These are phyloP conservation scores for Thermoascus crustaceus DNA, from an alignment of 2,329 filamentous ascomycete genomes.

Conservation along the genomic window DNA sequence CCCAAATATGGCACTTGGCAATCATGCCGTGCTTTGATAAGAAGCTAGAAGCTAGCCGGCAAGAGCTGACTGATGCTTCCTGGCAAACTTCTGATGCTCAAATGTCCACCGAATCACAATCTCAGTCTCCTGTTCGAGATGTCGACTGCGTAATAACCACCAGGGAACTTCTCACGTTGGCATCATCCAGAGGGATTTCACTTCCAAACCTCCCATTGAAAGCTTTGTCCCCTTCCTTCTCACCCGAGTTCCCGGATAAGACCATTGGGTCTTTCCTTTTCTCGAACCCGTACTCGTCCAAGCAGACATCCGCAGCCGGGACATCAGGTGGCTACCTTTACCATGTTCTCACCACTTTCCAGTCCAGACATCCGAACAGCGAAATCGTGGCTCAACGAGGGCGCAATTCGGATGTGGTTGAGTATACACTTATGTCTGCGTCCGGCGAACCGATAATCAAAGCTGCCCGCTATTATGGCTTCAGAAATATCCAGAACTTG, in stretches of 20 bases:
- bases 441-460: slow-evolving; percentile 57
- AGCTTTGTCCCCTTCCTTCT: slow-evolving; percentile 40
- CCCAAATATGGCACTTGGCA: slow-evolving; percentile 85
- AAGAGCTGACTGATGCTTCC: slow-evolving; percentile 74
- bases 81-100: slow-evolving; percentile 51
- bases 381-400: slow-evolving; percentile 64
- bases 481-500: slow-evolving; percentile 96
- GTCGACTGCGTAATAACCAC: slow-evolving; percentile 98
- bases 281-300: slow-evolving; percentile 37
- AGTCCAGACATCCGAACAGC: slow-evolving; percentile 62
- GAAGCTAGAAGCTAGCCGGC: slow-evolving; percentile 89
- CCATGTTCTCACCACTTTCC: slow-evolving; percentile 70
- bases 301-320: slow-evolving; percentile 52
- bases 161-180: slow-evolving; percentile 85
- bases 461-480: slow-evolving; percentile 89
- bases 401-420: slow-evolving; percentile 83
- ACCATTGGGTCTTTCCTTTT: slow-evolving; percentile 68
- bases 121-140: slow-evolving; percentile 56
- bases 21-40: slow-evolving; percentile 99
- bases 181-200: slow-evolving; percentile 67
- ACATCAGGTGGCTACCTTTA: slow-evolving; percentile 84
- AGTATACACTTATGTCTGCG: slow-evolving; percentile 61
- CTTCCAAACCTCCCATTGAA: slow-evolving; percentile 64
- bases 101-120: too few species aligned
- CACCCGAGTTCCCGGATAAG: slow-evolving; percentile 62